A percentile compares a stretch with the other conserved stretches of the same genome.
phyloP scores from a whole-genome alignment of 805 yeast species.

The Yarrowia sp. region DNA sequence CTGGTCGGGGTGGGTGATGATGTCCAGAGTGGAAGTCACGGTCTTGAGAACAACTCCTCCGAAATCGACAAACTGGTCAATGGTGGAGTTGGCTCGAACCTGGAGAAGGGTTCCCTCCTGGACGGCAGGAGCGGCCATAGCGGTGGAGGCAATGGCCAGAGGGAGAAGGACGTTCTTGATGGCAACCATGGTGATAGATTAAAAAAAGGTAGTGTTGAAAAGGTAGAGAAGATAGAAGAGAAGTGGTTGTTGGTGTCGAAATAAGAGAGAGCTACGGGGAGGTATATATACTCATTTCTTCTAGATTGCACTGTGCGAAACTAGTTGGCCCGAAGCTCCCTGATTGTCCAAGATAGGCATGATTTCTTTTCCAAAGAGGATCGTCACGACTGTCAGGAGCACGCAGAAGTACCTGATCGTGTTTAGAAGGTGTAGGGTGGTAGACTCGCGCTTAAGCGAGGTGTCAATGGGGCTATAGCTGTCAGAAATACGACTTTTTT shows the following conservation, averaged over 20 bases:
- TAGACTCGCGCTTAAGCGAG: background rate
- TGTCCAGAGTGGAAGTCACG: slow-evolving; percentile 3
- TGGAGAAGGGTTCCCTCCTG: background rate
- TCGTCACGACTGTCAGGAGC: slow-evolving; percentile 18
- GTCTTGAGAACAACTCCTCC: slow-evolving; percentile 10
- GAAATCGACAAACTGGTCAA: slow-evolving; percentile 2
- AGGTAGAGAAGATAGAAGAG: background rate
- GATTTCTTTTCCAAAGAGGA: background rate
- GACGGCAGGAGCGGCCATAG: background rate
- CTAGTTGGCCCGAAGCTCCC: background rate
- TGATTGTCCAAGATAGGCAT: slow-evolving; percentile 17
- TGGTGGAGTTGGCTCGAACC: slow-evolving; percentile 13
- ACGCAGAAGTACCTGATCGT: background rate
- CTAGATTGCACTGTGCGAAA: background rate
- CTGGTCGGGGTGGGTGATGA: slow-evolving; percentile 7
- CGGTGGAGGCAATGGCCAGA: slow-evolving; percentile 5
- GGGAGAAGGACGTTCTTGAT: slow-evolving; percentile 13
- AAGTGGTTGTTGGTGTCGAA: background rate
- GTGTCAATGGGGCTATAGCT: background rate
- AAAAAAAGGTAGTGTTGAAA: background rate
- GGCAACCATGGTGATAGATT: background rate
- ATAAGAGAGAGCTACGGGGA: background rate
- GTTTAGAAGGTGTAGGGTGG: background rate
- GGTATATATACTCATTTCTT: background rate
- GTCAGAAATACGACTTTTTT: no score